phyloP scores from a whole-genome alignment of 2,329 filamentous ascomycete genomes.

The Westerdykella sp. region DNA sequence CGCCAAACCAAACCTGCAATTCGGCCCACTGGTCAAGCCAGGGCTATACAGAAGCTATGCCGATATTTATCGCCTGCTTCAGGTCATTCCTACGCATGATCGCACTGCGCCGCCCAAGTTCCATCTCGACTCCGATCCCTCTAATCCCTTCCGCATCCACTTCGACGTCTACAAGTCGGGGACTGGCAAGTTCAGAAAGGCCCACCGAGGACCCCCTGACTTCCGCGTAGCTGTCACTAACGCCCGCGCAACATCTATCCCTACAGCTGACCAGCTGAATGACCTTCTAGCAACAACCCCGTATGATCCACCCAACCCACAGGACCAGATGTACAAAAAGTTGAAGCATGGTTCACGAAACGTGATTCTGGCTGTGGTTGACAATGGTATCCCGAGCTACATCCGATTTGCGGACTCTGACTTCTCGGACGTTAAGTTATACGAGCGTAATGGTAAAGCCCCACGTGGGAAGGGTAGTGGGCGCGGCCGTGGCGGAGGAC shows the following conservation, averaged over 20 bases:
- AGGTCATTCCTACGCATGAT: conserved; percentile 66
- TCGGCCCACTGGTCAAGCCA: conserved; percentile 47
- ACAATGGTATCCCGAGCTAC: conserved; percentile 85
- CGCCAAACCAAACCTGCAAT: conserved; percentile 19
- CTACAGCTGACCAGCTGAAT: conserved; percentile 65
- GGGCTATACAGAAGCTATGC: conserved; percentile 52
- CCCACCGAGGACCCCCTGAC: conserved; percentile 69
- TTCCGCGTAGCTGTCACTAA: conserved; percentile 80
- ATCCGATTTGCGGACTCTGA: conserved; percentile 72
- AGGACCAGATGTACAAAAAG: conserved; percentile 60
- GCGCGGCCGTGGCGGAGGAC: conserved; percentile 32
- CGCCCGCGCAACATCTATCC: conserved; percentile 63
- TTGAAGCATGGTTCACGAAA: conserved; percentile 80
- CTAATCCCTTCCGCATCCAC: conserved; percentile 62
- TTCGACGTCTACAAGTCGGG: conserved; percentile 76
- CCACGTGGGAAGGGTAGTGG: conserved; percentile 36
- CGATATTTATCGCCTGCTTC: conserved; percentile 69
- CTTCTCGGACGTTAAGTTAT: conserved; percentile 66
- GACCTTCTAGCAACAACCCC: conserved; percentile 69
- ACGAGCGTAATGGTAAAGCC: conserved; percentile 49
- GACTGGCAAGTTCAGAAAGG: conserved; percentile 62
- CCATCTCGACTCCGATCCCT: conserved; percentile 23
- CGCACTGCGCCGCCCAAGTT: conserved; percentile 41
- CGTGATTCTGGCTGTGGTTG: conserved; percentile 80
- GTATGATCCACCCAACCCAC: conserved; percentile 55